Evolutionary conservation across 2,329 filamentous ascomycete species (phyloP), one percentile per base, ranked within the genome.

Genomic region (Emmonsiellopsis sp.): DNA sequence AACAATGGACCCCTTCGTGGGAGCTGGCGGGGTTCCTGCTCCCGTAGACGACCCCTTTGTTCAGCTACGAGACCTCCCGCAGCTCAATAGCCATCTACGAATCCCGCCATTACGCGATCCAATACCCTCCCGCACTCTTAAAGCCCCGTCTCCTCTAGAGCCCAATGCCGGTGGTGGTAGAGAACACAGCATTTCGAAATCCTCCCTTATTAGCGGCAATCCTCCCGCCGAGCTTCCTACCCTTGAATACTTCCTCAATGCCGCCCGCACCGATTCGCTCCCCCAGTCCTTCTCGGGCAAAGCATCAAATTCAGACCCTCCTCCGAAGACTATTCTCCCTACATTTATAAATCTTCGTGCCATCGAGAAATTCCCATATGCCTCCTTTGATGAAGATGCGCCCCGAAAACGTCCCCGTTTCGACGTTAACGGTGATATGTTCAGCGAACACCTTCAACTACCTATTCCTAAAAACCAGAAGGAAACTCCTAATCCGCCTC

Each of bases 51-150:
- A 75, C 58, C 67, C 68, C 46, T 58, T 68, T 49, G 60, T 61
- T 46, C 64, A 66, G 51, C 64, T 69, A 39, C 70, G 69, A 46
- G 72, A 74, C 57, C 63, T 72, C 32, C 69, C 71, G 51, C 68
- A 72, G 52, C 65, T 70, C 9, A 68, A 65, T 36, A 40, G 21
- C 21, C 63, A 68, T 56, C 63, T 76, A 49, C 71, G 69, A 54
- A 77, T 77, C 49, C 68, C 74, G 56, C 74, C 74, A 51, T 66
- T 77, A 21, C 74, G 73, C 34, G 70, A 75, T 57, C 73, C 72
- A 10, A 67, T 70, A 17, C 71, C 72, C 21, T 68, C 71, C 11
- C 68, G 69, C 39, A 65, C 64, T 39, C 64, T 71, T 55, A 71
- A 68, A 51, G 62, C 66, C 39, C 72, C 72, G n/a, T 68, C 68